Conservation (phyloP, 225 moss, liverwort and hornwort species). For the Pleurozium schreberi region DNA sequence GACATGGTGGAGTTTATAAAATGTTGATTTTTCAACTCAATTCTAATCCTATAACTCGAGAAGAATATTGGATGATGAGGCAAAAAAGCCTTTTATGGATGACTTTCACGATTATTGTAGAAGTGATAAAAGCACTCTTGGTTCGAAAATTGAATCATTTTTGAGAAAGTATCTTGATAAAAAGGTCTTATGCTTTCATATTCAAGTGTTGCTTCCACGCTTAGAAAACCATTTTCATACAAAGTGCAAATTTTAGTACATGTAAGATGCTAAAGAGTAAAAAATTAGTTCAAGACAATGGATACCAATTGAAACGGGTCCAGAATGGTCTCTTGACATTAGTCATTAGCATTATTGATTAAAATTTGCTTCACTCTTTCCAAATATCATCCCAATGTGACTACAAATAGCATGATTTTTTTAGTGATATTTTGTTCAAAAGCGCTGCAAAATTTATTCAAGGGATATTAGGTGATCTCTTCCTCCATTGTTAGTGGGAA, state of each 20-base stretch:
- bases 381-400: fast-evolving
- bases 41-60: not conserved
- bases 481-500: fast-evolving
- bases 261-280: not conserved
- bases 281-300: not conserved
- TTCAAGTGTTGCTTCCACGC: fast-evolving
- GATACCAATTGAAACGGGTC: not conserved
- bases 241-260: not conserved
- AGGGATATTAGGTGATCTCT: not conserved
- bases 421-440: not conserved
- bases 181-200: fast-evolving
- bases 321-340: fast-evolving
- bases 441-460: not conserved
- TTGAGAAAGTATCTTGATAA: not conserved
- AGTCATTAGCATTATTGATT: not conserved
- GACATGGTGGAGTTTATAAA: fast-evolving
- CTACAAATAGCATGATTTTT: fast-evolving
- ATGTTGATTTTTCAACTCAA: not conserved
- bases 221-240: no score
- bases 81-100: fast-evolving
- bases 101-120: not conserved
- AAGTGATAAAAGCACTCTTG: not conserved
- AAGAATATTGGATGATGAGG: not conserved
- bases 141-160: fast-evolving
- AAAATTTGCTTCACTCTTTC: not conserved